phyloP scores from a whole-genome alignment of 768 basidiomycete species.

The Pleurotus djamor region DNA sequence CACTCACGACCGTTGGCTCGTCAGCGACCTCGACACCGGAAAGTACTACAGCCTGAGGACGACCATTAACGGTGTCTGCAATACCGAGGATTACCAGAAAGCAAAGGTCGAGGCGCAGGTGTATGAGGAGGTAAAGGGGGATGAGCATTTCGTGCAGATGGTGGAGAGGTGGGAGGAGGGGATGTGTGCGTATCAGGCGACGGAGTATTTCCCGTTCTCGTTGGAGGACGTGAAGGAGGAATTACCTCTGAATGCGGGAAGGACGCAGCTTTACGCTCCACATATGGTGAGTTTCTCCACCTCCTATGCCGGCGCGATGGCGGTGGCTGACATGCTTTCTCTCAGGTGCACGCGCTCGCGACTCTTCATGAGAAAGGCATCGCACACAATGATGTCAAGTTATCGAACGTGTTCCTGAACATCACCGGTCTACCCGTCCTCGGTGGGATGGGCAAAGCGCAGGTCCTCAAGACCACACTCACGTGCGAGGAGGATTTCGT shows the following conservation, averaged over 20 bases:
- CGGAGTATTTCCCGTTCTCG: background rate
- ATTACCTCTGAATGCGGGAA: background rate
- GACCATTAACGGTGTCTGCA: background rate
- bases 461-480: background rate
- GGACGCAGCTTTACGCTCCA: background rate
- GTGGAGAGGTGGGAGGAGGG: background rate
- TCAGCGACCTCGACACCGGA: background rate
- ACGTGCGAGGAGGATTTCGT: background rate
- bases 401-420: background rate
- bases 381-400: background rate
- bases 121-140: background rate
- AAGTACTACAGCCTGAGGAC: background rate
- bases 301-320: background rate
- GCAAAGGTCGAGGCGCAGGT: background rate
- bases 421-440: background rate
- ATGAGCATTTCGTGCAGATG: background rate
- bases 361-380: background rate
- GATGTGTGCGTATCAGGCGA: background rate
- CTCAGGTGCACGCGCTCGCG: background rate
- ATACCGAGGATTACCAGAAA: background rate
- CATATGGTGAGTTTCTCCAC: background rate
- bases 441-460: background rate
- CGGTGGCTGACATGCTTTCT: background rate
- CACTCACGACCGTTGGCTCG: background rate
- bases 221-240: background rate